These are phyloP conservation scores for Suhomyces vadensis DNA, from an alignment of 805 yeast genomes.

Conservation along the genomic window DNA sequence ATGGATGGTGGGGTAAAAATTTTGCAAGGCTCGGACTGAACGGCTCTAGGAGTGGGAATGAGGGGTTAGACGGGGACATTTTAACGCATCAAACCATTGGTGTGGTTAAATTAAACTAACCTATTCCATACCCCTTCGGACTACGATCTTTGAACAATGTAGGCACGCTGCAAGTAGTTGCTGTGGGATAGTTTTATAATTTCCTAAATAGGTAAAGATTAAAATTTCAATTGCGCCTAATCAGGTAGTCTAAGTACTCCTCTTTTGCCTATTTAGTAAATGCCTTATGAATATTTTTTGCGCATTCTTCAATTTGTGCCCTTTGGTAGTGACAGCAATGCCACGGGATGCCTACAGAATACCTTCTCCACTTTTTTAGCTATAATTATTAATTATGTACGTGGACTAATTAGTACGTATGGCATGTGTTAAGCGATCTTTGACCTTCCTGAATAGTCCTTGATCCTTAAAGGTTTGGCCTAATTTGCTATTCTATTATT, in stretches of 20 bases:
- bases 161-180: conserved; percentile 7
- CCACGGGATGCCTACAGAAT: neutral
- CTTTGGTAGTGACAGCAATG: neutral
- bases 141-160: conserved; percentile 2
- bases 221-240: conserved; percentile 1
- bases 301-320: neutral
- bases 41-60: neutral
- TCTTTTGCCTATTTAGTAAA: conserved; percentile 15
- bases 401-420: conserved; percentile 7
- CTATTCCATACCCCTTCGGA: neutral
- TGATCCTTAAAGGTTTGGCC: neutral
- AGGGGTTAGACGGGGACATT: neutral
- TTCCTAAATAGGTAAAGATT: conserved; percentile 6
- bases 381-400: neutral
- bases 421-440: conserved; percentile 8
- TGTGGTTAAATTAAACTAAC: neutral
- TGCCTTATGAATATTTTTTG: neutral
- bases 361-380: conserved; percentile 4
- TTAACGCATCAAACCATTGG: neutral
- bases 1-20: conserved; percentile 2
- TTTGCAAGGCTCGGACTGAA: neutral
- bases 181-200: neutral
- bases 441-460: conserved; percentile 7
- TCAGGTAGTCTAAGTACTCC: conserved; percentile 9
- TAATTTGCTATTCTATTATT: conserved; percentile 3